These are phyloP conservation scores for Leishmania arabica DNA, from an alignment of 208 protist genomes.

Conservation along the genomic window DNA sequence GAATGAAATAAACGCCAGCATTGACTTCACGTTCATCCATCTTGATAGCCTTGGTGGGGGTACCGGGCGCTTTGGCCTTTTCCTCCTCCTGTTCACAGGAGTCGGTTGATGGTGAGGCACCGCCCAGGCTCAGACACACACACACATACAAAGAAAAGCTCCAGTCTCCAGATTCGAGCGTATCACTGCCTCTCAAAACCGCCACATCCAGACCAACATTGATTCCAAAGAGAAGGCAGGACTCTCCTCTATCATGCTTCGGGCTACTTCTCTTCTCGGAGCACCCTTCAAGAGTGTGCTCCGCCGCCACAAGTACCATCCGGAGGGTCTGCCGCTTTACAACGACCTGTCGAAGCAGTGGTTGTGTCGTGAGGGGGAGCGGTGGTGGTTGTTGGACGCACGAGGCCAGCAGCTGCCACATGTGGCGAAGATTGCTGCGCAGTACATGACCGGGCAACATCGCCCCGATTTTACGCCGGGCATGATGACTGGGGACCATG, in stretches of 20 bases:
- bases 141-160: neutral
- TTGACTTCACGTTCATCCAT: neutral
- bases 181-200: neutral
- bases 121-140: neutral
- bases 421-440: slow-evolving; percentile 77
- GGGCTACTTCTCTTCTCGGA: slow-evolving; percentile 23
- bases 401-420: slow-evolving; percentile 86
- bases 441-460: slow-evolving; percentile 92
- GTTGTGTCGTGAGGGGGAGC: slow-evolving; percentile 87
- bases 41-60: neutral
- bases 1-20: neutral
- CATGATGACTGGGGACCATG: slow-evolving; percentile 90
- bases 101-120: neutral
- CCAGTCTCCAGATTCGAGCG: neutral
- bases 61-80: neutral
- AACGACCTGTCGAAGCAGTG: slow-evolving; percentile 93
- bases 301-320: slow-evolving; percentile 89
- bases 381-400: slow-evolving; percentile 92
- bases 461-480: slow-evolving; percentile 89
- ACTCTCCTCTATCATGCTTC: slow-evolving; percentile 46
- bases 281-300: slow-evolving; percentile 92
- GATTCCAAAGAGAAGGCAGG: neutral
- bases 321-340: slow-evolving; percentile 87
- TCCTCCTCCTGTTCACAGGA: neutral
- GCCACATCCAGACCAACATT: neutral